A percentile compares a stretch with the other conserved stretches of the same genome.
Conservation (phyloP, 2,329 filamentous ascomycete species). For the Colletotrichum navitas region DNA sequence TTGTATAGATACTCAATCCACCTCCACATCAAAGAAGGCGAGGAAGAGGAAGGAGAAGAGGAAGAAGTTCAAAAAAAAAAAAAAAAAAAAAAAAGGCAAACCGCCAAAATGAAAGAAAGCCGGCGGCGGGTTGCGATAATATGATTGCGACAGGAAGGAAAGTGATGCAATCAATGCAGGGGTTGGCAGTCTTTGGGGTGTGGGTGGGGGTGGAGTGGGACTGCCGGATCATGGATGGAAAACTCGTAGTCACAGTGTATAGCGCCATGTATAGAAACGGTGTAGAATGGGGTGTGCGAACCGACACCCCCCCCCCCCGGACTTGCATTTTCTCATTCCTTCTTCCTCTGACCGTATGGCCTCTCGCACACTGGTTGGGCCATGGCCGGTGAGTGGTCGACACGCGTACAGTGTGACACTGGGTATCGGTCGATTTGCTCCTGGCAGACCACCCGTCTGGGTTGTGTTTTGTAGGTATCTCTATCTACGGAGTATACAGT, state of each 20-base stretch:
- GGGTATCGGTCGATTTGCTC: not conserved
- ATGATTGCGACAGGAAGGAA: slow-evolving; percentile 32
- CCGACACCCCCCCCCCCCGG: not conserved
- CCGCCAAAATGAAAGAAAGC: not conserved
- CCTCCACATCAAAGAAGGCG: slow-evolving; percentile 1
- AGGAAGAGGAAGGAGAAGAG: not conserved
- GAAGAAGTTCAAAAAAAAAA: not conserved
- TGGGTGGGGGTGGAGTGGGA: not conserved
- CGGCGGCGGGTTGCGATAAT: slow-evolving; percentile 19
- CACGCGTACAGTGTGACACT: slow-evolving; percentile 22
- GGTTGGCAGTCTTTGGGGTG: slow-evolving; percentile 20
- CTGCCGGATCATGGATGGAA: not conserved
- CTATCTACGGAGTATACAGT: no score
- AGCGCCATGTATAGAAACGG: slow-evolving; percentile 21
- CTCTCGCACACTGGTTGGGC: not conserved
- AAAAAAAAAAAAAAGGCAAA: not conserved
- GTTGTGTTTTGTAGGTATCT: not conserved
- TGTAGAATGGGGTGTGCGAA: slow-evolving; percentile 11
- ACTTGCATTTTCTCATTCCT: slow-evolving; percentile 22
- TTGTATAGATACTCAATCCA: not conserved
- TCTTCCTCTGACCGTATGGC: slow-evolving; percentile 2
- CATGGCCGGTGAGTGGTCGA: not conserved
- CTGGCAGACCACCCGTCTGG: not conserved
- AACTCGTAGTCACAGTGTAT: slow-evolving; percentile 26
- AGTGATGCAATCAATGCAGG: slow-evolving; percentile 44